Conservation (phyloP, 305 asterid genomes). For the Rubia peregrina region DNA sequence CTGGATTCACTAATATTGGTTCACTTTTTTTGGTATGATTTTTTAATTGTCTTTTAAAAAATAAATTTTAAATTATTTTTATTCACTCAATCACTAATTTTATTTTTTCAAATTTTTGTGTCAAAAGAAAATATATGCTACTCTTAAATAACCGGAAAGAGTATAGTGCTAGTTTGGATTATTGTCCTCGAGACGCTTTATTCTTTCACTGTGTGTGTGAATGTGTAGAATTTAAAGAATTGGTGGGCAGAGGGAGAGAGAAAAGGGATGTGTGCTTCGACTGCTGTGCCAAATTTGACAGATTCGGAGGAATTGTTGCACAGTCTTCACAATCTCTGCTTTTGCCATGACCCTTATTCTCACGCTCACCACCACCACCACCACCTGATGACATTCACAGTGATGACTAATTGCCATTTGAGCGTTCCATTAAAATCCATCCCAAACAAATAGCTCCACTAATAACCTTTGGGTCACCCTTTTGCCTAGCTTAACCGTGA, state of each 20-base stretch:
- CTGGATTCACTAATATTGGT: no score
- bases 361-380: background rate
- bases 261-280: conserved; percentile 2
- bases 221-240: background rate
- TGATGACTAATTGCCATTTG: background rate
- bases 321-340: background rate
- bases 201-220: background rate
- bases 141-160: no score
- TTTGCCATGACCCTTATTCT: background rate
- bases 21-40: no score
- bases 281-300: conserved; percentile 8
- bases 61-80: no score
- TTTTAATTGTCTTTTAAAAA: no score
- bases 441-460: background rate
- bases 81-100: no score
- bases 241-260: background rate
- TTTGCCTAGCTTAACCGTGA: no score
- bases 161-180: background rate
- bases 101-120: no score
- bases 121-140: no score
- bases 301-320: conserved; percentile 7
- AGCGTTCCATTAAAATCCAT: background rate
- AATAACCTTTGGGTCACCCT: no score
- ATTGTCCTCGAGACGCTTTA: background rate
- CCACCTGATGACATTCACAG: background rate